Percentiles rank a stretch among this genome's conserved stretches.
Conservation (phyloP, 768 basidiomycete genomes). For the Suillus occidentalis region DNA sequence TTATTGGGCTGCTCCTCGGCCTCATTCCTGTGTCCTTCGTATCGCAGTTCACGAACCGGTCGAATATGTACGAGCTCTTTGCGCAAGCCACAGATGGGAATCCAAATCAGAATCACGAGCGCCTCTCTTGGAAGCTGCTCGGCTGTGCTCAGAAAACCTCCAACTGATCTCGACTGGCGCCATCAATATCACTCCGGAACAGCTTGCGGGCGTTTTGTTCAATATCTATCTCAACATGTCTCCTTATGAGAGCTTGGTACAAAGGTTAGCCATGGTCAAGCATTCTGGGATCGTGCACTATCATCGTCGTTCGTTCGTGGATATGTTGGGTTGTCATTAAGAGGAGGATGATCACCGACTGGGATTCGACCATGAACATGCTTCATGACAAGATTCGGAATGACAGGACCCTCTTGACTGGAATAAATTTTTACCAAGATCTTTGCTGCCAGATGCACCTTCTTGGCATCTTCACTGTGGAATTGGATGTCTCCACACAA, state of each 20-base stretch:
- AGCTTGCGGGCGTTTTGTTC: background rate
- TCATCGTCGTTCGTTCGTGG: background rate
- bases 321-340: background rate
- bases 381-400: conserved; percentile 22
- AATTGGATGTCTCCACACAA: conserved; percentile 18
- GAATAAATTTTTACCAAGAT: conserved; percentile 44
- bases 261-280: background rate
- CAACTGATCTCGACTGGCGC: background rate
- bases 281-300: background rate
- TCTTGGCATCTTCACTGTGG: conserved; percentile 36
- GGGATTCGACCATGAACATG: conserved; percentile 37
- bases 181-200: background rate
- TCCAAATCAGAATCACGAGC: background rate
- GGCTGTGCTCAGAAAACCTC: background rate
- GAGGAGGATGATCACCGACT: background rate
- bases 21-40: background rate
- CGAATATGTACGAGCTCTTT: background rate
- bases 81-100: no score
- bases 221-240: background rate
- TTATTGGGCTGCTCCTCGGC: background rate
- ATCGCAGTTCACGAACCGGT: background rate
- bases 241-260: background rate
- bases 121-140: background rate
- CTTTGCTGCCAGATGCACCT: conserved; percentile 45
- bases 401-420: conserved; percentile 23